Percentiles rank a stretch among this genome's conserved stretches.
These are phyloP conservation scores for Aspergillus sclerotialis DNA, from an alignment of 2,329 filamentous ascomycete genomes.

Conservation along the genomic window DNA sequence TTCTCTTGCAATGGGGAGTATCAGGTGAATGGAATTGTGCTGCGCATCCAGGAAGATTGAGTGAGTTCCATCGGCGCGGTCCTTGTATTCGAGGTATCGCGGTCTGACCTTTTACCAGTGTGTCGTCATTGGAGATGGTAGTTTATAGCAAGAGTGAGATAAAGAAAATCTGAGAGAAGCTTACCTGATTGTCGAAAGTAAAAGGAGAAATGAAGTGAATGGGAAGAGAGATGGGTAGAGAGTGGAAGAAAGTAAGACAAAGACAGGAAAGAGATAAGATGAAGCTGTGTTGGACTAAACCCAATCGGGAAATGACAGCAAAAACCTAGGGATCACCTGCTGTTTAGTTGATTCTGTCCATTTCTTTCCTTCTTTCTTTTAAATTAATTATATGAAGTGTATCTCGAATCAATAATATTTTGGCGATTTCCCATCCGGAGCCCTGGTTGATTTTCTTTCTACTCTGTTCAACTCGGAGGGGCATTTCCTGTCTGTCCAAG, in stretches of 20 bases:
- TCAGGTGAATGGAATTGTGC: no score
- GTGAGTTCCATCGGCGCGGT: slow-evolving; percentile 18
- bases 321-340: neutral
- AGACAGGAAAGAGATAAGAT: slow-evolving; percentile 1
- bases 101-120: slow-evolving; percentile 43
- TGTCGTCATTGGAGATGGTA: slow-evolving; percentile 35
- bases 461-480: no score
- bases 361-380: neutral
- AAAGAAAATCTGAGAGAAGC: slow-evolving; percentile 1
- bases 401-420: no score
- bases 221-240: slow-evolving; percentile 2
- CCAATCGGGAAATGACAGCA: slow-evolving; percentile 15
- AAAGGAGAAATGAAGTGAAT: neutral
- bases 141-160: neutral
- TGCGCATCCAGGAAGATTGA: neutral
- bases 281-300: slow-evolving; percentile 12
- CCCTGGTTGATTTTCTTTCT: no score
- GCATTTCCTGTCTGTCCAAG: no score
- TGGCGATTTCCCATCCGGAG: no score
- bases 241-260: slow-evolving; percentile 1
- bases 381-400: no score
- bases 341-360: neutral
- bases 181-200: slow-evolving; percentile 5
- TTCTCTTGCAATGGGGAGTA: no score
- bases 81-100: slow-evolving; percentile 9